phyloP scores from a whole-genome alignment of 116 monocot genomes.

The Papilionanthe hybrid region DNA sequence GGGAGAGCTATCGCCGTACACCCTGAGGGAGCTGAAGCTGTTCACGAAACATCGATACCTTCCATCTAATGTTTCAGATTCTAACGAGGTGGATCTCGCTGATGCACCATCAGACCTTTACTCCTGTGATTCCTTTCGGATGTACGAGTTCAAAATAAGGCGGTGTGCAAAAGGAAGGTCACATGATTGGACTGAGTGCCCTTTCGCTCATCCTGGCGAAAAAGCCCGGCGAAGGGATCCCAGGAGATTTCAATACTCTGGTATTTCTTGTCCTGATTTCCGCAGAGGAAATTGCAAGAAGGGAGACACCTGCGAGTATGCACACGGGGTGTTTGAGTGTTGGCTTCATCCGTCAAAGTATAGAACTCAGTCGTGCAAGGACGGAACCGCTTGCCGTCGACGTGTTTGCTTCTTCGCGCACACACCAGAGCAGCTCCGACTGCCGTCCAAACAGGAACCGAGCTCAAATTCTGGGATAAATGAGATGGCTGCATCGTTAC shows the following conservation, averaged over 20 bases:
- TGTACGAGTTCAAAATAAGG: conserved; percentile 73
- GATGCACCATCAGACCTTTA: conserved; percentile 10
- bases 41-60: conserved; percentile 10
- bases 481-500: no score
- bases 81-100: no score
- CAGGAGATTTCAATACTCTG: conserved; percentile 44
- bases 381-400: conserved; percentile 51
- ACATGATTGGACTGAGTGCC: conserved; percentile 87
- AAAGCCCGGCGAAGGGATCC: conserved; percentile 74
- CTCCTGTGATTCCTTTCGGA: conserved; percentile 57
- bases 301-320: conserved; percentile 64
- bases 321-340: conserved; percentile 78
- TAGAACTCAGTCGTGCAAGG: conserved; percentile 75
- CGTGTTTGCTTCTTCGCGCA: conserved; percentile 78
- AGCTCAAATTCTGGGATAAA: neutral
- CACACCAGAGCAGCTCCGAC: conserved; percentile 56
- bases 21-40: neutral
- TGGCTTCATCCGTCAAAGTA: conserved; percentile 80
- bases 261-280: conserved; percentile 59
- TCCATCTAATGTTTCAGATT: conserved; percentile 9
- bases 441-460: conserved; percentile 15
- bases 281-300: conserved; percentile 56
- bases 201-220: conserved; percentile 70
- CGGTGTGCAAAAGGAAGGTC: conserved; percentile 42
- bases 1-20: neutral